Conservation (phyloP, 2,329 filamentous ascomycete species). For the Aquanectria penicillioides region DNA sequence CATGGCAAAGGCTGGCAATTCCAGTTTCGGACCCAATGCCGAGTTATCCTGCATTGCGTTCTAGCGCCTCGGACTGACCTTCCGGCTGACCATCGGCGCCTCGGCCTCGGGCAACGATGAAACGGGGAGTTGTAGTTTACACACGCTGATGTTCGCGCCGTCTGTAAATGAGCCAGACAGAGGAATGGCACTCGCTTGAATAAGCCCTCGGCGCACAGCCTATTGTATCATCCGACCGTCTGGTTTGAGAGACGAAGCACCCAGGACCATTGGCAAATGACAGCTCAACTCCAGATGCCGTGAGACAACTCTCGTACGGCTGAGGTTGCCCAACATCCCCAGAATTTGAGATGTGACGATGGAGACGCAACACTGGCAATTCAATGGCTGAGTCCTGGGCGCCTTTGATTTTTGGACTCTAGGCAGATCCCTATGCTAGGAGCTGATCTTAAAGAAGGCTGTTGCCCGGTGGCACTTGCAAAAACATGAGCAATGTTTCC, state of each 20-base stretch:
- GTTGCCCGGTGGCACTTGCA: constrained; percentile 4
- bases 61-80: neutral
- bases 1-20: neutral
- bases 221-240: constrained; percentile 17
- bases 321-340: constrained; percentile 12
- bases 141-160: too few relatives aligned
- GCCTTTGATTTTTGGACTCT: neutral
- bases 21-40: neutral
- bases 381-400: neutral
- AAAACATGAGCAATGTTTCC: constrained; percentile 30
- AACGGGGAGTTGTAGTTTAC: too few relatives aligned
- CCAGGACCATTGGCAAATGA: constrained; percentile 22
- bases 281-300: neutral
- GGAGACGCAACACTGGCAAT: neutral
- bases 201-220: too few relatives aligned
- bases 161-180: too few relatives aligned
- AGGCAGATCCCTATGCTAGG: constrained; percentile 13
- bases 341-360: constrained; percentile 11
- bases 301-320: constrained; percentile 24
- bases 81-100: neutral
- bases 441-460: constrained; percentile 10
- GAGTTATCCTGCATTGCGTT: neutral
- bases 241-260: constrained; percentile 16
- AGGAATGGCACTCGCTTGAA: too few relatives aligned
- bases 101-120: too few relatives aligned